Conservation (phyloP, 768 basidiomycete species). For the Myochromella boudieri region DNA sequence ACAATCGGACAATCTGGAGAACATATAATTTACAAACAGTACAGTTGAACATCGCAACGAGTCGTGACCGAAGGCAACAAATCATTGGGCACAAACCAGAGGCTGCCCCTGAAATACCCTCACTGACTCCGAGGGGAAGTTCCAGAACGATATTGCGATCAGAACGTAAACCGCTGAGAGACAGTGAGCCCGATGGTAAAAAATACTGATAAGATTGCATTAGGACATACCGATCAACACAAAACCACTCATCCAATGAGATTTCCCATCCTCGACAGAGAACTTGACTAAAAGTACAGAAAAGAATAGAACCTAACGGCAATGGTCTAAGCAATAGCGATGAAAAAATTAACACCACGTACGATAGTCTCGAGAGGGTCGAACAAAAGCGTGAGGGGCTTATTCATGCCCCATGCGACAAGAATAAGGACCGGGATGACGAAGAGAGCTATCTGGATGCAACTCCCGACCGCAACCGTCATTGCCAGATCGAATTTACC, state of each 20-base stretch:
- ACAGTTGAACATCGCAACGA: no score
- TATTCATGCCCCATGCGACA: constrained; percentile 40
- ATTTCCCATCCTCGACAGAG: constrained; percentile 45
- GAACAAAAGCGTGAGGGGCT: constrained; percentile 38
- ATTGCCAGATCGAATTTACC: constrained; percentile 44
- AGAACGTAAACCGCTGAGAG: constrained; percentile 32
- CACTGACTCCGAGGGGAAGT: constrained; percentile 36
- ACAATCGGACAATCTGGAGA: no score
- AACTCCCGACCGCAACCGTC: constrained; percentile 42
- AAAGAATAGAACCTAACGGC: constrained; percentile 33
- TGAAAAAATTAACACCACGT: constrained; percentile 13
- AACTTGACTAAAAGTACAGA: constrained; percentile 43
- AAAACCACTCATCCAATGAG: constrained; percentile 46
- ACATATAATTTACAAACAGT: no score
- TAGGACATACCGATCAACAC: constrained; percentile 33
- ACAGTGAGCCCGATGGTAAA: background rate
- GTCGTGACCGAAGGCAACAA: no score
- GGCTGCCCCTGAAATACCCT: constrained; percentile 32
- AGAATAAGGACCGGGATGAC: constrained; percentile 39
- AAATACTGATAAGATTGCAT: background rate
- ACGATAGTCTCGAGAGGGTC: constrained; percentile 39
- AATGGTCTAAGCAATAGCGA: background rate
- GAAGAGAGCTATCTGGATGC: constrained; percentile 43
- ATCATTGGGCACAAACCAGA: no score
- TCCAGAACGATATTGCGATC: constrained; percentile 39